Evolutionary conservation across 2,329 filamentous ascomycete genomes (phyloP), one percentile per base, ranked within the genome.

Genomic region (Dactylonectria estremocensis): DNA sequence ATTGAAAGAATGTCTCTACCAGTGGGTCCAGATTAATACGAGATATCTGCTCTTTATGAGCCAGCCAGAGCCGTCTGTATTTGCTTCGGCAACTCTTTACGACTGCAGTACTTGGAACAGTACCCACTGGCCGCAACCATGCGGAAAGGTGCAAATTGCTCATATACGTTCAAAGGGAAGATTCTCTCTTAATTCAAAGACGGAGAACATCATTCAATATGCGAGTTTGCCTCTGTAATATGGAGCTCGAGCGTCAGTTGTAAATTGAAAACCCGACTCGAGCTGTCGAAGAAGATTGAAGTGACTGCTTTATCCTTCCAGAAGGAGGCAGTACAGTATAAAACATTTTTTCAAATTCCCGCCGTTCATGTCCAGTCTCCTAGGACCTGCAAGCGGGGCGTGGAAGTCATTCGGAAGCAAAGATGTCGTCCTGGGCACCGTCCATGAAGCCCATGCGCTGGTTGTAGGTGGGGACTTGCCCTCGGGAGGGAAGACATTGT

Each of bases 391-490:
- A 5, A 28, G 6, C n/a, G 2, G 11, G 2, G 10, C 16, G 4
- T 14, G 18, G 11, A 7, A 28, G 8, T 16, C 69, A 72, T n/a
- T 61, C 14, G 2, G 67, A 28, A 2, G 52, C 64, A 50, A 76
- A 76, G 35, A 80, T 79, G 18, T 81, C 78, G 8, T 77, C 76
- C 53, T 80, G 78, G 7, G 77, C 74, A 22, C 78, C 78, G 5
- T 77, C 72, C 62, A 72, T 68, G 66, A 77, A 81, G 0, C 79
- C 78, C 77, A 80, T 80, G 33, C 75, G 76, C 67, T 72, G 66
- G 66, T 79, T 80, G 46, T 80, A 81, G 3, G 76, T 77, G 0
- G 78, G 1, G 75, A 74, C 53, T 75, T 71, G 5, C 77, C 76
- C 5, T 72, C 40, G 0, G 77, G 76, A 8, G 75, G 63, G n/a